Evolutionary conservation across 331 rosid species (phyloP).

Genomic region (Rhamnella rubrinervis): DNA sequence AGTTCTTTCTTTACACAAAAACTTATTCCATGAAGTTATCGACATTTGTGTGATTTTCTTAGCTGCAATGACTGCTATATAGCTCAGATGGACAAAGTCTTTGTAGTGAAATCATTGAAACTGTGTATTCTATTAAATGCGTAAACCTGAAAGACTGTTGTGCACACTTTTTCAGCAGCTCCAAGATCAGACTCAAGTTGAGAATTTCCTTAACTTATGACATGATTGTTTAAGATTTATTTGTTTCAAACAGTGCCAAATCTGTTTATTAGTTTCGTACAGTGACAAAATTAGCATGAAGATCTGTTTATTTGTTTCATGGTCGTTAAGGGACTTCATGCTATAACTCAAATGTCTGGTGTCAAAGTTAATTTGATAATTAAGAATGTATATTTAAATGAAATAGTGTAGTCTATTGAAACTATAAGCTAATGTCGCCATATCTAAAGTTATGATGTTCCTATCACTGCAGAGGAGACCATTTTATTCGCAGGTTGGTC

Average conservation of each 20-base stretch:
- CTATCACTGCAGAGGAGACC: constrained; percentile 52
- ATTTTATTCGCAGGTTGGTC: constrained; percentile 29
- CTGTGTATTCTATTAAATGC: neutral
- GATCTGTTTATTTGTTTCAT: constrained; percentile 13
- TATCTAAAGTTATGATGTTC: constrained; percentile 1
- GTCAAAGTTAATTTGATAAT: neutral
- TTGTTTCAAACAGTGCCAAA: neutral
- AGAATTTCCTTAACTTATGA: constrained; percentile 2
- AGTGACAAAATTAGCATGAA: neutral
- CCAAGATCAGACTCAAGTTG: constrained; percentile 6
- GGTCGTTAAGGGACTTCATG: constrained; percentile 12
- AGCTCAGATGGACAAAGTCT: constrained; percentile 4
- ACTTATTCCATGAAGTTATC: neutral
- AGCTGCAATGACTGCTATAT: neutral
- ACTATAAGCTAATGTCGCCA: neutral
- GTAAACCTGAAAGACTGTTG: neutral
- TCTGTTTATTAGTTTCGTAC: constrained; percentile 9
- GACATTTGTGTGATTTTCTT: neutral
- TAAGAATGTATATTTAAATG: neutral
- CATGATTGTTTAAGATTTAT: constrained; percentile 3
- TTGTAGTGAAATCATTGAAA: constrained; percentile 8
- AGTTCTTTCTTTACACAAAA: neutral
- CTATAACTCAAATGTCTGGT: neutral
- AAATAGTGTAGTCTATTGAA: neutral
- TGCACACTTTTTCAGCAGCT: constrained; percentile 3